Base-by-base conservation (phyloP, 1,139 yeast species). In the Nadsonia commutata region DNA sequence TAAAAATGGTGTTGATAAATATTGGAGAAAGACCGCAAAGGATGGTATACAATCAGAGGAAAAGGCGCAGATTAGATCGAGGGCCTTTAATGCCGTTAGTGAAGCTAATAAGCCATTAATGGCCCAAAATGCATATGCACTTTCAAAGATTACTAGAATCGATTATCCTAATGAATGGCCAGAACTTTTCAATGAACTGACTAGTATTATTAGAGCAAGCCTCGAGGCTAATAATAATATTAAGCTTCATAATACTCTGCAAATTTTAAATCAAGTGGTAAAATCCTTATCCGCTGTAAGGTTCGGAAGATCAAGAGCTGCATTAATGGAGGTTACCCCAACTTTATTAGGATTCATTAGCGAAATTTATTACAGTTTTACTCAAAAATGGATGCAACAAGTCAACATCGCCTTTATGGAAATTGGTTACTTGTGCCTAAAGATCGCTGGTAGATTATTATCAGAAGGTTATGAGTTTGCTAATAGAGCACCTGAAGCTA, bases 101-200 rank as follows among this genome's bases (percentile, higher is more conserved):
- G 95, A 84, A 56, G 75, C 79, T 45, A 82, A 83, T 53, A 76
- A 75, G 49, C 90, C 79, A 54, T 66, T 85, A 48, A 66, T 80
- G 38, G 70, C 81, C 22, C 97, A 90, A 62, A 81, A 83, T 57
- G 94, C 97, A 1, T 80, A 83, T 49, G 78, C 93, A 0, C 67
- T 82, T 3, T 79, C 94, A 1, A 69, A 78, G 48, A 80, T 90
- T 37, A 81, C 83, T 21, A 65, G 96, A 43, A 69, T 78, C 45
- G 98, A 90, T 54, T 90, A 82, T 58, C 97, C 97, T 0, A 60
- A 65, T 7, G 88, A 80, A 40, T 90, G 97, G 97, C 86, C 93
- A 0, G 63, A 70, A 1, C 58, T 86, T 22, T 80, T 88, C 55
- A 86, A 80, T 46, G 78, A 77, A 13, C 52, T 86, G 1, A 72